These are phyloP conservation scores for Lentinula boryana DNA, from an alignment of 768 basidiomycete genomes.

Conservation along the genomic window DNA sequence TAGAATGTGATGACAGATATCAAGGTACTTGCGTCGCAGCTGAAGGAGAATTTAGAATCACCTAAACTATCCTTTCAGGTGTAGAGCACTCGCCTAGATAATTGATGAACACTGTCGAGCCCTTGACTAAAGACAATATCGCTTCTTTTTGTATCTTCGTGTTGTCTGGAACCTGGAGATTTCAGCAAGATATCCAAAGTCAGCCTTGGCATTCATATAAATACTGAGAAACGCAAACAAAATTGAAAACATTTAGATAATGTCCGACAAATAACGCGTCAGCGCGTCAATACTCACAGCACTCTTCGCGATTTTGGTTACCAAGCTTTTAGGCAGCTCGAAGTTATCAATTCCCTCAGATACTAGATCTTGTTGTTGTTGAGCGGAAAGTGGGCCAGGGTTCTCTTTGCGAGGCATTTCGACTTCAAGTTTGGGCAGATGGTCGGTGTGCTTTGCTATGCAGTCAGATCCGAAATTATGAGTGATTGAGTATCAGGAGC, in stretches of 20 bases:
- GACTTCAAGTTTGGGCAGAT: not conserved
- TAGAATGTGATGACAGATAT: conserved; percentile 10
- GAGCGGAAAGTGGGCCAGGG: conserved; percentile 53
- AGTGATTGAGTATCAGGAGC: not conserved
- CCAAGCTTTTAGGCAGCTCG: conserved; percentile 78
- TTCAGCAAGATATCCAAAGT: not conserved
- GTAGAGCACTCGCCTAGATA: conserved; percentile 65
- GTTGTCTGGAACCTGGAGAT: conserved; percentile 67
- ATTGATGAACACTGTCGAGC: conserved; percentile 93
- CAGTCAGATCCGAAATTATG: not conserved
- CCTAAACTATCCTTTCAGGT: not conserved
- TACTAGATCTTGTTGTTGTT: conserved; percentile 73
- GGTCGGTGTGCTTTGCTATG: not conserved
- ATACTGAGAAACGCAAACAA: too few species aligned
- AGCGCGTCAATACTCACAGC: conserved; percentile 41
- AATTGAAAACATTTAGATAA: too few species aligned
- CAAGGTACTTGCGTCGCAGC: conserved; percentile 41
- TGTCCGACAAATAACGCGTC: not conserved
- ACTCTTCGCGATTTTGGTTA: conserved; percentile 82
- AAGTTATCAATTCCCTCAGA: conserved; percentile 86
- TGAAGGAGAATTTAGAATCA: conserved; percentile 10
- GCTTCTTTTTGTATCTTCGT: conserved; percentile 90
- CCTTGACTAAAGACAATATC: conserved; percentile 76
- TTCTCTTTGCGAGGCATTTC: conserved; percentile 72
- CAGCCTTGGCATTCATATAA: not conserved